Evolutionary conservation across 2,329 filamentous ascomycete species (phyloP).

Genomic region (Exserohilum turcica): DNA sequence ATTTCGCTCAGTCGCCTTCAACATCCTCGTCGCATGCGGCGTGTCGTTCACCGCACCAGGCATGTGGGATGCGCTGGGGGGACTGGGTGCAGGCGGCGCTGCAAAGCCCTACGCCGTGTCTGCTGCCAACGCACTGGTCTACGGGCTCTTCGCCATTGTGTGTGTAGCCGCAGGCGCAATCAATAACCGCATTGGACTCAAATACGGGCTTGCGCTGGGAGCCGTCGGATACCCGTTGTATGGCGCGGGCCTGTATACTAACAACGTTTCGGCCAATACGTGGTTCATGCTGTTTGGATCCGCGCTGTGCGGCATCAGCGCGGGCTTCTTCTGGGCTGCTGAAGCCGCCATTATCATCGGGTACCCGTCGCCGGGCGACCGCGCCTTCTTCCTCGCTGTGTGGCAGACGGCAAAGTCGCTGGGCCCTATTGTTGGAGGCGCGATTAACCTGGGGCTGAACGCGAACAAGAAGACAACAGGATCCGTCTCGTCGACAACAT

Average conservation of each 20-base stretch:
- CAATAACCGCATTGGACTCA: conserved; percentile 46
- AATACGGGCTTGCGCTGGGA: conserved; percentile 49
- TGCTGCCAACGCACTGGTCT: conserved; percentile 42
- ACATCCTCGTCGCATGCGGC: conserved; percentile 42
- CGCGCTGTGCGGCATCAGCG: conserved; percentile 47
- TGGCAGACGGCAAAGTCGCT: conserved; percentile 45
- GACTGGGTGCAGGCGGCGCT: conserved; percentile 41
- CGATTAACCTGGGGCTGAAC: conserved; percentile 58
- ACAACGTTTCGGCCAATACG: conserved; percentile 46
- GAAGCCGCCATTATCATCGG: conserved; percentile 51
- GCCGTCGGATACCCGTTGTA: conserved; percentile 52
- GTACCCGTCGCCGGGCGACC: conserved; percentile 47
- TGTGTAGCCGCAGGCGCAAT: conserved; percentile 44
- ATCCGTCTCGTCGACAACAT: conserved; percentile 49
- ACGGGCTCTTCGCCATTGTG: conserved; percentile 41
- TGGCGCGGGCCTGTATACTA: conserved; percentile 49
- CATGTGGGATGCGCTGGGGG: conserved; percentile 45
- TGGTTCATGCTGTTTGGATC: conserved; percentile 50
- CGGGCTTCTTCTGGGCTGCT: conserved; percentile 52
- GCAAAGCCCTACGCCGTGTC: conserved; percentile 42
- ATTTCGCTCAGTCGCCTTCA: conserved; percentile 41
- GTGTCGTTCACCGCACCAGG: conserved; percentile 44
- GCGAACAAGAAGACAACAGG: conserved; percentile 45
- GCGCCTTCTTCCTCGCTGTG: conserved; percentile 45
- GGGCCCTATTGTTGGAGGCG: conserved; percentile 55